A percentile compares a stretch with the other conserved stretches of the same genome.
phyloP scores from a whole-genome alignment of 106 monocot genomes.

The Amphibolis antarctica region DNA sequence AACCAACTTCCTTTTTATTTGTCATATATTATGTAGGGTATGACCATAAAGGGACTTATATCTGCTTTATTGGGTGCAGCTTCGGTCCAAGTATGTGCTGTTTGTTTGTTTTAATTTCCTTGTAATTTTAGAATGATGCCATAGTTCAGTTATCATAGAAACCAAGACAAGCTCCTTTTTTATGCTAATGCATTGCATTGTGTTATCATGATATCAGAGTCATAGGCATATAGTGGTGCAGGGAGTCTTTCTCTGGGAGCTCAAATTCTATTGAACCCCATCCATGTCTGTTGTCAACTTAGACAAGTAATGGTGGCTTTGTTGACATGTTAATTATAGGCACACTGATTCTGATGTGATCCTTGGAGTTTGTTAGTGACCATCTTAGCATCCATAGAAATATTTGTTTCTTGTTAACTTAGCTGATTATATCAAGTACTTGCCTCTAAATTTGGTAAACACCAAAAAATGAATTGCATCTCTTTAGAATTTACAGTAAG shows the following conservation, averaged over 20 bases:
- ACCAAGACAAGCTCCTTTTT: too few species aligned
- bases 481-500: too few species aligned
- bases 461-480: too few species aligned
- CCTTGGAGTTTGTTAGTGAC: too few species aligned
- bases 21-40: slow-evolving; percentile 31
- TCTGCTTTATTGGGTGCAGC: slow-evolving; percentile 66
- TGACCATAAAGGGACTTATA: slow-evolving; percentile 52
- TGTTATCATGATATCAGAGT: not conserved
- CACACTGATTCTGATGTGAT: too few species aligned
- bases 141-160: not conserved
- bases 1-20: not conserved
- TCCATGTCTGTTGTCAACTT: not conserved
- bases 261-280: not conserved
- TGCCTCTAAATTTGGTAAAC: too few species aligned
- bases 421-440: too few species aligned
- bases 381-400: too few species aligned
- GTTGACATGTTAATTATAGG: not conserved
- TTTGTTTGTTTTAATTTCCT: not conserved
- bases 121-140: not conserved
- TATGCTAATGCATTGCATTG: not conserved
- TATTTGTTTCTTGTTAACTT: too few species aligned
- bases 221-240: not conserved
- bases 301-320: not conserved
- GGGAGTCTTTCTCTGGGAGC: not conserved
- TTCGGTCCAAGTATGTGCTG: slow-evolving; percentile 61